Percentiles rank a stretch among this genome's conserved stretches.
Evolutionary conservation across 192 early-diverging fungal species (phyloP).

Genomic region (Coemansia sp.): DNA sequence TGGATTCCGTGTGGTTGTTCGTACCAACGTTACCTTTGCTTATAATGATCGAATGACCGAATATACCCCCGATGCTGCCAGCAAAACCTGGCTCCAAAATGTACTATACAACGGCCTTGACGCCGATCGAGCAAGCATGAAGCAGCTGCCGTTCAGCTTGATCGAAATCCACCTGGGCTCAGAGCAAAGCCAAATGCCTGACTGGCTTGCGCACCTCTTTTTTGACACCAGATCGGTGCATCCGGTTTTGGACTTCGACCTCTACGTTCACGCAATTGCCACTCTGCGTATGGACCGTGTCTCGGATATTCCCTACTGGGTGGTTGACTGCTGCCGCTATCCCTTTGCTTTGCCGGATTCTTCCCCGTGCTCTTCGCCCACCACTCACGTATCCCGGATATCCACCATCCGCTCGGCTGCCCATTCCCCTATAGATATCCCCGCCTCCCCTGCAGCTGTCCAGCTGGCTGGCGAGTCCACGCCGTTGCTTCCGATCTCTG

Average conservation of each 20-base stretch:
- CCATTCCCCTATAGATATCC: slow-evolving; percentile 13
- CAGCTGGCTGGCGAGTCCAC: slow-evolving; percentile 11
- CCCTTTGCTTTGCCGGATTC: slow-evolving; percentile 5
- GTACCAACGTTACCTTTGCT: slow-evolving; percentile 14
- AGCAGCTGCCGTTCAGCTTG: slow-evolving; percentile 17
- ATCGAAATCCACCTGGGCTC: slow-evolving; percentile 34
- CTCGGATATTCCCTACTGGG: slow-evolving; percentile 37
- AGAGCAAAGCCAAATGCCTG: slow-evolving; percentile 19
- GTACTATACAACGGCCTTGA: slow-evolving; percentile 6
- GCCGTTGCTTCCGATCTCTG: slow-evolving; percentile 11
- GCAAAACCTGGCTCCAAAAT: slow-evolving; percentile 12
- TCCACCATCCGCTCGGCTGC: neutral
- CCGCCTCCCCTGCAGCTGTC: slow-evolving; percentile 1
- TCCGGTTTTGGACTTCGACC: slow-evolving; percentile 49
- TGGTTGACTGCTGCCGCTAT: slow-evolving; percentile 31
- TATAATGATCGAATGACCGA: slow-evolving; percentile 13
- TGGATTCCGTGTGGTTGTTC: slow-evolving; percentile 23
- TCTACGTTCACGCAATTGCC: slow-evolving; percentile 40
- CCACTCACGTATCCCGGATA: neutral
- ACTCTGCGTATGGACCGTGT: slow-evolving; percentile 9
- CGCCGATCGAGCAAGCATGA: neutral
- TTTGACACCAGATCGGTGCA: slow-evolving; percentile 37
- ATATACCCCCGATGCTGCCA: neutral
- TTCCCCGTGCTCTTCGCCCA: slow-evolving; percentile 1
- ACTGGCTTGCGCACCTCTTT: slow-evolving; percentile 40